Conservation (phyloP, 208 protist genomes). For the Trypanosoma brucei region DNA sequence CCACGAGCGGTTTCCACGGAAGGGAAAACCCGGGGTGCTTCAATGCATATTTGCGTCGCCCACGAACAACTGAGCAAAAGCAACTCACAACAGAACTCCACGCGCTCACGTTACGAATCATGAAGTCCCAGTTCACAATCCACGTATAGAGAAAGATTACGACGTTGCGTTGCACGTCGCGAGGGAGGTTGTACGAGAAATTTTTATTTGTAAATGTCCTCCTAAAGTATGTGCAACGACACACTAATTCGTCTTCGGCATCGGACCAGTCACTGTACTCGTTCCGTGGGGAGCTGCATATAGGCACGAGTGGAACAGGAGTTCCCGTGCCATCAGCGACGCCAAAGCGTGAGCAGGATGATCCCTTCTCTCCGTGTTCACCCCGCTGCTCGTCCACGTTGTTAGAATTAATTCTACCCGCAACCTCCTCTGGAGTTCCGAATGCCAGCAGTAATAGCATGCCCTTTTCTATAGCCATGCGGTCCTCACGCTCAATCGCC, state of each 20-base stretch:
- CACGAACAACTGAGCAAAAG: constrained; percentile 24
- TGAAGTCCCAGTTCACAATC: constrained; percentile 49
- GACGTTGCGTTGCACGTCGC: constrained; percentile 36
- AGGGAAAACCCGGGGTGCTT: constrained; percentile 30
- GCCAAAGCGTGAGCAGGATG: not conserved
- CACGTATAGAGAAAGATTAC: constrained; percentile 65
- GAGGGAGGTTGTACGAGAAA: constrained; percentile 11
- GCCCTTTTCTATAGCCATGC: constrained; percentile 11
- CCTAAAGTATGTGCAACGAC: constrained; percentile 15
- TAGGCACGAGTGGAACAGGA: not conserved
- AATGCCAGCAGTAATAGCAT: constrained; percentile 17
- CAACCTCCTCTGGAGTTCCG: constrained; percentile 28
- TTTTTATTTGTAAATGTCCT: constrained; percentile 8
- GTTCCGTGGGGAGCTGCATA: constrained; percentile 1
- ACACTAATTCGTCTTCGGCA: constrained; percentile 18
- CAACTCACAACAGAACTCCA: constrained; percentile 42
- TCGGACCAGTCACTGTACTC: constrained; percentile 9
- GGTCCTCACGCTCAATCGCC: constrained; percentile 23
- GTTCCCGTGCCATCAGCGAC: not conserved
- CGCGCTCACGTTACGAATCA: constrained; percentile 21
- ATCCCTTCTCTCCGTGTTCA: not conserved
- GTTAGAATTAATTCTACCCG: not conserved
- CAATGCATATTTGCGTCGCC: constrained; percentile 1
- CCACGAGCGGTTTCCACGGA: constrained; percentile 58
- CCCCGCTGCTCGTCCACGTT: not conserved